These are phyloP conservation scores for Geotrichum citri-aurantii DNA, from an alignment of 1,139 yeast species.

Conservation along the genomic window DNA sequence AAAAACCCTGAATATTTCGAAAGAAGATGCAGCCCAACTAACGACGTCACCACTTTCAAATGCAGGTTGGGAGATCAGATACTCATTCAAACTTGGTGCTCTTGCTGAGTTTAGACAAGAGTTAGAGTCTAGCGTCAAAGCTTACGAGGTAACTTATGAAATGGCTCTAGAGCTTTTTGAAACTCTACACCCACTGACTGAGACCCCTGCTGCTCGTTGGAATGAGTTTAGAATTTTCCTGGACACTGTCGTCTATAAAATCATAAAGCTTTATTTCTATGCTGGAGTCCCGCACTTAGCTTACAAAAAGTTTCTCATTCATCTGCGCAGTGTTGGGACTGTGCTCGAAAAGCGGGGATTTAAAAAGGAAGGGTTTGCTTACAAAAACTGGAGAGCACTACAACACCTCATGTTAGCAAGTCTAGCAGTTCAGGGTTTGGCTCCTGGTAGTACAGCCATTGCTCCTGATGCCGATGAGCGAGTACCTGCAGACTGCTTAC, in stretches of 20 bases:
- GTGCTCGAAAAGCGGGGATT: slow-evolving; percentile 28
- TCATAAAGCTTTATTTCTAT: slow-evolving; percentile 58
- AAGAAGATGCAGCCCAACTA: slow-evolving; percentile 16
- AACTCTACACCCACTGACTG: slow-evolving; percentile 23
- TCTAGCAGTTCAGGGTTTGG: slow-evolving; percentile 41
- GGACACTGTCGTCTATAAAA: slow-evolving; percentile 59
- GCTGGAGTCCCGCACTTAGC: slow-evolving; percentile 55
- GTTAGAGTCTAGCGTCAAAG: slow-evolving; percentile 42
- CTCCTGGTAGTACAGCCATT: slow-evolving; percentile 38
- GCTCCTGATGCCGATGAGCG: slow-evolving; percentile 28
- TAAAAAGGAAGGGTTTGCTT: slow-evolving; percentile 29
- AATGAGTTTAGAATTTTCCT: slow-evolving; percentile 44
- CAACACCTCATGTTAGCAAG: slow-evolving; percentile 56
- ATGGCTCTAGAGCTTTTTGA: slow-evolving; percentile 40
- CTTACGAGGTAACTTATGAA: slow-evolving; percentile 48
- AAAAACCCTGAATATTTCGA: slow-evolving; percentile 20
- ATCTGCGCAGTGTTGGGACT: slow-evolving; percentile 45
- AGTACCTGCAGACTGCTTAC: slow-evolving; percentile 36
- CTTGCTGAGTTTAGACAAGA: slow-evolving; percentile 46
- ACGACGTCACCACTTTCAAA: slow-evolving; percentile 29
- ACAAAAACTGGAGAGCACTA: slow-evolving; percentile 38
- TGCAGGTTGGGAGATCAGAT: slow-evolving; percentile 45
- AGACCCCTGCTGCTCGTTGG: slow-evolving; percentile 35
- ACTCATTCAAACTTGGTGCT: slow-evolving; percentile 45
- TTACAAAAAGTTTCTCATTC: slow-evolving; percentile 58